Base-by-base conservation (phyloP, 2,329 filamentous ascomycete species). In the Penicillium sclerotiorum region DNA sequence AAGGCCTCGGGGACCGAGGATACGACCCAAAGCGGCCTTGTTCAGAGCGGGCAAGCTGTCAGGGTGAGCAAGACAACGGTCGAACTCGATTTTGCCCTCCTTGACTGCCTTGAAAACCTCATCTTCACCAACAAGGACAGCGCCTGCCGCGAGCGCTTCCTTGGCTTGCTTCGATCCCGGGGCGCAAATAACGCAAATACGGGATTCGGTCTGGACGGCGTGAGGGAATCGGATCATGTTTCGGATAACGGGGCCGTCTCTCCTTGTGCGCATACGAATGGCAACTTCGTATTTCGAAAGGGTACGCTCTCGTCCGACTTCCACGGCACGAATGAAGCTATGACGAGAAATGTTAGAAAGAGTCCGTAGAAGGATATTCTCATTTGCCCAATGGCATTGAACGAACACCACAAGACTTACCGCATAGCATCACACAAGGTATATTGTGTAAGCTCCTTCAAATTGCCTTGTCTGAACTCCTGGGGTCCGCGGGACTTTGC, bases 351-450 rank as follows among this genome's bases (percentile, higher is more conserved):
- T 60, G 44, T 49, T 39, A 53, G 33, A 5, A 32, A 57, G 37
- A 36, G 39, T 8, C 44, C 18, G 23, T 22, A 22, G 12, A 41
- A 25, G 15, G 40, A 13, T 11, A 15, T 22, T 45, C 11, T 8
- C 20, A 22, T 17, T n/a, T n/a, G n/a, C n/a, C n/a, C n/a, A n/a
- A n/a, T n/a, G n/a, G n/a, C n/a, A n/a, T n/a, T n/a, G n/a, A n/a
- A n/a, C n/a, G n/a, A n/a, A n/a, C n/a, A n/a, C n/a, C n/a, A 15
- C 5, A 13, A 39, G 20, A 53, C 53, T 42, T 67, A 75, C 90
- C 92, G 84, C 84, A 99, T 94, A 13, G 94, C 95, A 77, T 99
- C 94, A 59, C 90, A 88, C 25, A 99, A 79, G 1, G 90, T 83
- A 66, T 88, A 96, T 64, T 89, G 86, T 28, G 90, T 79, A 36